A percentile compares a stretch with the other conserved stretches of the same genome.
Evolutionary conservation across 306 rosid species (phyloP).

Genomic region (Cucurbita argyrosperma): DNA sequence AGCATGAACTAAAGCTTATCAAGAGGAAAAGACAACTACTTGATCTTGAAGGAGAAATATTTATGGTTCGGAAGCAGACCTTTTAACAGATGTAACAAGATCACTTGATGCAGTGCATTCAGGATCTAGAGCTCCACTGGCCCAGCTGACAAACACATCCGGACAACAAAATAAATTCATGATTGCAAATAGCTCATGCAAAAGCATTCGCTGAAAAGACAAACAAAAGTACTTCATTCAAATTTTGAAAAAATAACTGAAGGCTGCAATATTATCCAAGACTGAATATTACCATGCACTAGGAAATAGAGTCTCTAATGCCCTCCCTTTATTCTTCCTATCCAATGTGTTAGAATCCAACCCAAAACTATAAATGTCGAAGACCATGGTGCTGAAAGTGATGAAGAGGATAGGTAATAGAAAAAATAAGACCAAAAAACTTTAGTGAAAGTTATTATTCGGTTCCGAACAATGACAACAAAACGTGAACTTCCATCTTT

Average conservation of each 20-base stretch:
- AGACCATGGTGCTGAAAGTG: slow-evolving; percentile 6
- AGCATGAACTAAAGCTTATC: not conserved
- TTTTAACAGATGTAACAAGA: slow-evolving; percentile 82
- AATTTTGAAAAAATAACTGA: not conserved
- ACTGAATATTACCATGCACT: slow-evolving; percentile 4
- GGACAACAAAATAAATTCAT: slow-evolving; percentile 2
- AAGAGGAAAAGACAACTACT: not conserved
- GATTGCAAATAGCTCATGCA: not conserved
- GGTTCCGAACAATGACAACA: not conserved
- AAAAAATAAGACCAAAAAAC: not conserved
- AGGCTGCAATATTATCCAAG: not conserved
- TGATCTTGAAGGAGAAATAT: not conserved
- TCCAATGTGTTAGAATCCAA: slow-evolving; percentile 7
- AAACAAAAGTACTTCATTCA: not conserved
- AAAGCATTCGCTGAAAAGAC: not conserved
- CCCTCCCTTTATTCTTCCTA: slow-evolving; percentile 9
- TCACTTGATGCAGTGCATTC: slow-evolving; percentile 76
- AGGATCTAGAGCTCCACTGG: slow-evolving; percentile 85
- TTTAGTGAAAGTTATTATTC: not conserved
- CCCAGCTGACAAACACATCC: slow-evolving; percentile 51
- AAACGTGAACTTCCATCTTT: not conserved
- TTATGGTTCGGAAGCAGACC: slow-evolving; percentile 26
- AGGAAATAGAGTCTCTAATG: slow-evolving; percentile 9
- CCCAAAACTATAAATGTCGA: slow-evolving; percentile 10
- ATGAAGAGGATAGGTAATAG: not conserved